Evolutionary conservation across 306 rosid genomes (phyloP).

Genomic region (Dicorynia guianensis): DNA sequence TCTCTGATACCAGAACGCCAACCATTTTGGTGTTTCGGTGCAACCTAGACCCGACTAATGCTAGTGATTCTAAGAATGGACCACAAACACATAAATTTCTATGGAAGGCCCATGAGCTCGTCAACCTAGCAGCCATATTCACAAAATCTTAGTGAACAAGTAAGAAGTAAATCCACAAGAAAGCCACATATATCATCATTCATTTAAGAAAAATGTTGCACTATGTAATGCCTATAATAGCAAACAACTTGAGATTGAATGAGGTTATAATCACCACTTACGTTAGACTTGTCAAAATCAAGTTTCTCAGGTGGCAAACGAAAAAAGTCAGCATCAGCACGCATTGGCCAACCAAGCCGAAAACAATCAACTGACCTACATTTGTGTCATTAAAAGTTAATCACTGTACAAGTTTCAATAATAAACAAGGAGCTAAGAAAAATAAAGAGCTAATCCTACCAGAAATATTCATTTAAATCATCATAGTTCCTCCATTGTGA

Average conservation of each 20-base stretch:
- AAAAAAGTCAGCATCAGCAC: constrained; percentile 96
- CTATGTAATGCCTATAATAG: constrained; percentile 5
- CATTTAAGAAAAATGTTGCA: background rate
- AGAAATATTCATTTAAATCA: constrained; percentile 94
- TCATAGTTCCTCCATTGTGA: constrained; percentile 99
- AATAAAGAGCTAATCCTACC: constrained; percentile 54
- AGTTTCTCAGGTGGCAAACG: constrained; percentile 47
- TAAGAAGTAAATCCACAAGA: background rate
- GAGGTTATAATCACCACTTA: constrained; percentile 44
- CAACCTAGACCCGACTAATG: no score
- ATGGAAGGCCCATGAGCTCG: background rate
- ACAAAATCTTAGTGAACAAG: constrained; percentile 13
- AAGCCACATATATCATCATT: constrained; percentile 2
- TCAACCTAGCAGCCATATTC: background rate
- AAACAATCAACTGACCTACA: constrained; percentile 95
- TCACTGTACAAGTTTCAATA: constrained; percentile 17
- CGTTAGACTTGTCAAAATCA: constrained; percentile 61
- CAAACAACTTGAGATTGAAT: constrained; percentile 21
- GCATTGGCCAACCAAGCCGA: constrained; percentile 99
- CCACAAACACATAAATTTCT: background rate
- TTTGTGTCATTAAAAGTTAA: constrained; percentile 39
- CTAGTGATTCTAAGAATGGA: no score
- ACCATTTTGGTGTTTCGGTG: no score
- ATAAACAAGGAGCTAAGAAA: constrained; percentile 16
- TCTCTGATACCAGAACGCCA: no score